These are phyloP conservation scores for Trametes sanguinea DNA, from an alignment of 768 basidiomycete genomes.

Conservation along the genomic window DNA sequence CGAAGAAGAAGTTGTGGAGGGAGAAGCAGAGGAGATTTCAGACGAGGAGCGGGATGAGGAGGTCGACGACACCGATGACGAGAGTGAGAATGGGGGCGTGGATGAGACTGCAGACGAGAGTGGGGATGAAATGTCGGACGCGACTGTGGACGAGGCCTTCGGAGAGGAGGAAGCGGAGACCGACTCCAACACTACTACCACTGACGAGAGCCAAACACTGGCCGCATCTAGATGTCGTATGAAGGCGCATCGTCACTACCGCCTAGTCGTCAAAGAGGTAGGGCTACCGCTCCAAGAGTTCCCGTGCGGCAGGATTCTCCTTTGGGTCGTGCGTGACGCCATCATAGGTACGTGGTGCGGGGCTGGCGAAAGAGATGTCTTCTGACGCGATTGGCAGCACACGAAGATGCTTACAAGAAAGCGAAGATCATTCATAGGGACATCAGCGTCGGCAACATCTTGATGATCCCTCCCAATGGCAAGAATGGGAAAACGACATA, in stretches of 20 bases:
- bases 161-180: no score
- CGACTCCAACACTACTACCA: no score
- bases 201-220: no score
- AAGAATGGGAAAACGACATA: not conserved
- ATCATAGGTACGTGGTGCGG: not conserved
- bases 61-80: no score
- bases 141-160: no score
- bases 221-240: not conserved
- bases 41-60: no score
- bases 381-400: not conserved
- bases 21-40: no score
- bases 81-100: no score
- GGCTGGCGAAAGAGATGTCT: not conserved
- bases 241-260: not conserved
- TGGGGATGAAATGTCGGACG: no score
- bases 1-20: no score
- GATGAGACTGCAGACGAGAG: no score
- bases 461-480: not conserved
- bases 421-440: constrained; percentile 10
- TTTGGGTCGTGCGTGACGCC: not conserved
- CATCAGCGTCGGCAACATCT: constrained; percentile 18
- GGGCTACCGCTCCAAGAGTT: not conserved
- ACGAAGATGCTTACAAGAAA: constrained; percentile 6
- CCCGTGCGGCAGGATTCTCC: not conserved
- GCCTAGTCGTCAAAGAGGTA: not conserved